phyloP scores from a whole-genome alignment of 257 asterid genomes.

The Solanum appendiculatum region DNA sequence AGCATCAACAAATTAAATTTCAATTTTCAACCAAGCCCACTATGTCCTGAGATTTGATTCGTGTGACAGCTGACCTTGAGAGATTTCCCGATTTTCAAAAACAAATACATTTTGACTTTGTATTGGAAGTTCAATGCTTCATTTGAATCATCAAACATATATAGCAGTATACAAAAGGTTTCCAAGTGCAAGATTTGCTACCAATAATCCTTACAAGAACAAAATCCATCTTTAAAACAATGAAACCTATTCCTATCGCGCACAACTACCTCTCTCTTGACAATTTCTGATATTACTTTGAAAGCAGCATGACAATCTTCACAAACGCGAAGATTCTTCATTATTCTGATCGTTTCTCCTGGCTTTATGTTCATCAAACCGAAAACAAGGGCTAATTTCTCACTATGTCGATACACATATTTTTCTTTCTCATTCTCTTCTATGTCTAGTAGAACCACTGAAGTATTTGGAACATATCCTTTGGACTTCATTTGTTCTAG shows the following conservation, averaged over 20 bases:
- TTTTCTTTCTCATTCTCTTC: constrained; percentile 46
- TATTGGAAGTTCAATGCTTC: background rate
- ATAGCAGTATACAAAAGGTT: background rate
- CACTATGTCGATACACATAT: constrained; percentile 41
- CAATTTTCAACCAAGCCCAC: background rate
- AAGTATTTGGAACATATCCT: constrained; percentile 56
- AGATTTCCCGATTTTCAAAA: background rate
- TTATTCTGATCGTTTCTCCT: constrained; percentile 41
- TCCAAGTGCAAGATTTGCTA: background rate
- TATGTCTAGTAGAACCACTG: constrained; percentile 39
- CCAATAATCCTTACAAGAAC: constrained; percentile 55
- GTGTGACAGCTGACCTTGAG: background rate
- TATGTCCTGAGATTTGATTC: background rate
- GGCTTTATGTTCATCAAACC: constrained; percentile 39
- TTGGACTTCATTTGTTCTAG: constrained; percentile 26
- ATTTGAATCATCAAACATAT: background rate
- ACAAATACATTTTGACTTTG: background rate
- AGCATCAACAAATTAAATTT: background rate
- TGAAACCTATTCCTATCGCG: constrained; percentile 56
- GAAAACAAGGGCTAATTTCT: constrained; percentile 49
- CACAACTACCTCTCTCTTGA: constrained; percentile 36
- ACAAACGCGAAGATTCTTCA: constrained; percentile 63
- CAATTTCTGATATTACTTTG: constrained; percentile 51
- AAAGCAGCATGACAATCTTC: constrained; percentile 62
- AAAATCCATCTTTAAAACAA: constrained; percentile 43